These are phyloP conservation scores for Pestalotiopsis sp. DNA, from an alignment of 2,329 filamentous ascomycete species.

Conservation along the genomic window DNA sequence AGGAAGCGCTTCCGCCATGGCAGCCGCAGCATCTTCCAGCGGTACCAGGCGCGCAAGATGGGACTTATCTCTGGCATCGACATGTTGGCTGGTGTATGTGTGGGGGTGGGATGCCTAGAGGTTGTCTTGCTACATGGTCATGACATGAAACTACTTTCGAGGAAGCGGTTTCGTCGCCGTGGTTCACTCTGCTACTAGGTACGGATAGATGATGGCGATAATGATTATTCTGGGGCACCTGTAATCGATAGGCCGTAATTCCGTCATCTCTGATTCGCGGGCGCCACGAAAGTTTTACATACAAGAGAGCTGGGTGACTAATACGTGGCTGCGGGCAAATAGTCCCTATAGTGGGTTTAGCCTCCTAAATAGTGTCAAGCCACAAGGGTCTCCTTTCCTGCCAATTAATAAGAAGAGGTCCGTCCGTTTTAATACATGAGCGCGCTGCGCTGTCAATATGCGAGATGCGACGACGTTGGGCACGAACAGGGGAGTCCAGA, in stretches of 20 bases:
- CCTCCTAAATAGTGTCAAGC: not conserved
- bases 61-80: slow-evolving; percentile 38
- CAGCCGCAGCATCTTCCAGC: slow-evolving; percentile 64
- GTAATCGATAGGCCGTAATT: slow-evolving; percentile 8
- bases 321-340: not conserved
- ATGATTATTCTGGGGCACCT: slow-evolving; percentile 9
- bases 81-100: slow-evolving; percentile 26
- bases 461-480: not conserved
- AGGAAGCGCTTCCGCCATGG: slow-evolving; percentile 68
- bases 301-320: too few species aligned
- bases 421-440: not conserved
- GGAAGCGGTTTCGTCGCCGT: not conserved
- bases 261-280: not conserved
- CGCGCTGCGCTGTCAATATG: not conserved
- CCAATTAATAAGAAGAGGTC: not conserved
- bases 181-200: not conserved
- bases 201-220: not conserved
- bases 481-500: not conserved
- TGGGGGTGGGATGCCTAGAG: not conserved
- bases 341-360: not conserved
- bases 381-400: not conserved
- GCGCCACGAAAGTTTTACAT: not conserved
- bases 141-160: not conserved
- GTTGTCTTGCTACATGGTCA: not conserved
- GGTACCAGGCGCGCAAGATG: slow-evolving; percentile 52